Base-by-base conservation (phyloP, 805 yeast species). In the Maudiozyma bulderi region DNA sequence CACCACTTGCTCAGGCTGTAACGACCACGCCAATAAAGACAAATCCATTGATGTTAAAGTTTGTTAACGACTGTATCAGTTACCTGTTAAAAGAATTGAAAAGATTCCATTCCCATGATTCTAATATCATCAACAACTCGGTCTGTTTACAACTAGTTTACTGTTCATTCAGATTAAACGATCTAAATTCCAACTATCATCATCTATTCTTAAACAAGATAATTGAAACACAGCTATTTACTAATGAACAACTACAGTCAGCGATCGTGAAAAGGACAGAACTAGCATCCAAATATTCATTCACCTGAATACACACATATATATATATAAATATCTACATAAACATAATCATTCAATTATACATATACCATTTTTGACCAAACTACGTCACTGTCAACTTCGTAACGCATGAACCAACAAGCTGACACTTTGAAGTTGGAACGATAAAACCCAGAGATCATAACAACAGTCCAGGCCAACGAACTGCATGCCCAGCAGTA, bases 111-210 rank as follows among this genome's bases (percentile, higher is more conserved):
- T 15, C 26, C 2, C 37, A 41, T n/a, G 14, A 40, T 20, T n/a
- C 30, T 1, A 47, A 20, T 6, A 33, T 44, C 11, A 64, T 76
- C 8, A 73, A 73, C 33, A 84, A 84, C 49, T 85, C 91, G 0
- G 69, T 89, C 26, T 77, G 90, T 54, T 68, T 91, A 34, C 99
- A 91, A 66, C 67, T 90, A 38, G 81, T 87, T 0, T 91, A 90
- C 67, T 86, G 96, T 55, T 84, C 95, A n/a, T 88, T 84, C 61
- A 82, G 95, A 37, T 71, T 91, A 47, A 81, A 84, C 6, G 69
- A 65, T 39, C 51, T 60, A 9, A 66, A 65, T 40, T 48, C 45
- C 31, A 66, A 66, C 47, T 66, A 61, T 50, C 67, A 65, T 46
- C 52, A 50, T 34, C 48, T 65, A 10, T 60, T 66, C 52, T 41